phyloP scores from a whole-genome alignment of 2,329 filamentous ascomycete species.

The Alternaria conjuncta region DNA sequence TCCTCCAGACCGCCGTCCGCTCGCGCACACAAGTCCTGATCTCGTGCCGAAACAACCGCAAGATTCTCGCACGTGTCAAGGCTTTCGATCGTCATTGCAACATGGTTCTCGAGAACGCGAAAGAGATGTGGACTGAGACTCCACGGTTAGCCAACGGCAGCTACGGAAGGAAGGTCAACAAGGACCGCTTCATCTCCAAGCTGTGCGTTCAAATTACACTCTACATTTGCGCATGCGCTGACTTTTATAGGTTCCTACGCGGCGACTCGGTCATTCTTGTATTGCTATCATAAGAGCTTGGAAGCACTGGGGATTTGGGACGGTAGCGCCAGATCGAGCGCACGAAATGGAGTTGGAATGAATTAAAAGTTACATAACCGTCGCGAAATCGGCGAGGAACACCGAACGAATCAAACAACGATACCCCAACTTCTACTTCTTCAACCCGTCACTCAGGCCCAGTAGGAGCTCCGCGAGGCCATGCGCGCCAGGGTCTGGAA shows the following conservation, averaged over 20 bases:
- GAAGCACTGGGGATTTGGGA: slow-evolving; percentile 11
- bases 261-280: slow-evolving; percentile 90
- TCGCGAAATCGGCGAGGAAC: slow-evolving; percentile 29
- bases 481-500: slow-evolving; percentile 75
- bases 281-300: slow-evolving; percentile 69
- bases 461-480: slow-evolving; percentile 87
- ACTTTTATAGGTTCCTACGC: slow-evolving; percentile 72
- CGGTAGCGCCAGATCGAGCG: slow-evolving; percentile 8
- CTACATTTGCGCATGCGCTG: slow-evolving; percentile 10
- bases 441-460: slow-evolving; percentile 69
- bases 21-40: slow-evolving; percentile 96
- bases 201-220: slow-evolving; percentile 67
- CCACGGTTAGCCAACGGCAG: slow-evolving; percentile 82
- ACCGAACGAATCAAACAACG: slow-evolving; percentile 38
- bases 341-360: slow-evolving; percentile 34
- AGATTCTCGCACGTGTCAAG: slow-evolving; percentile 95
- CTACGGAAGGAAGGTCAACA: slow-evolving; percentile 90
- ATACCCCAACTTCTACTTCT: slow-evolving; percentile 40
- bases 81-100: slow-evolving; percentile 99
- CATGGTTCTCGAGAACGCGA: slow-evolving; percentile 96
- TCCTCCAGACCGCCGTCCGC: slow-evolving; percentile 95
- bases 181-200: slow-evolving; percentile 98
- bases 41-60: slow-evolving; percentile 97
- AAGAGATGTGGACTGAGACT: slow-evolving; percentile 99
- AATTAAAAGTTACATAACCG: slow-evolving; percentile 45